Conservation (phyloP, 768 basidiomycete genomes). For the Phlebiopsis flavidoalba region DNA sequence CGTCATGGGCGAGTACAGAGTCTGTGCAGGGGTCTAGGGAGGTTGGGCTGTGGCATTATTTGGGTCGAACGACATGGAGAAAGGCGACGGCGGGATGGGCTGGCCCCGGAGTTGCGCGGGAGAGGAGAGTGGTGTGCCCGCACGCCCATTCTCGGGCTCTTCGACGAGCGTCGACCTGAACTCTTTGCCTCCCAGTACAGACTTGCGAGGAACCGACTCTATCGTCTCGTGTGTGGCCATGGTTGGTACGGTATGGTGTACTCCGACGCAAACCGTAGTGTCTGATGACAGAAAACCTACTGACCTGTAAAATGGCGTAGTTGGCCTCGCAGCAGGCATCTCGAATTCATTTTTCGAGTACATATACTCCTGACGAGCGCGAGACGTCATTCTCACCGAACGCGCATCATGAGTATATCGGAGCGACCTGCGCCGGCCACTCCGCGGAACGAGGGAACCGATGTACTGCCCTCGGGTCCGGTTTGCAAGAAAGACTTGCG, state of each 20-base stretch:
- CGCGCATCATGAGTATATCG: neutral
- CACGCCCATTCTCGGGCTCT: neutral
- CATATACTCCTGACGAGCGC: neutral
- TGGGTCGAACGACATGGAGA: constrained; percentile 20
- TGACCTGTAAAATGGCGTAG: neutral
- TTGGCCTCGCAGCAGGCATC: neutral
- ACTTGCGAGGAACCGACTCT: neutral
- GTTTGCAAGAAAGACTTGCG: neutral
- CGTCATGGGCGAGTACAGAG: neutral
- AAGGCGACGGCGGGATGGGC: constrained; percentile 12
- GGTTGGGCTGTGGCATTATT: constrained; percentile 15
- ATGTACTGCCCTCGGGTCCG: neutral
- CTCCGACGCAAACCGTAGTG: neutral
- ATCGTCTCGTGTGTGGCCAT: neutral
- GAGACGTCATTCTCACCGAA: constrained; percentile 1
- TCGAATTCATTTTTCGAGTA: no score
- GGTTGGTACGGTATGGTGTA: neutral
- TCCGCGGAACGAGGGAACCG: constrained; percentile 1
- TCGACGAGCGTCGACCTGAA: constrained; percentile 19
- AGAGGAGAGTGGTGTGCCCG: neutral
- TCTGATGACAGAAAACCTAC: neutral
- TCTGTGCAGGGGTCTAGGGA: neutral
- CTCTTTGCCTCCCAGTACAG: constrained; percentile 23
- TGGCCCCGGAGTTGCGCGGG: constrained; percentile 1
- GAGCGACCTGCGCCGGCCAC: neutral